A percentile compares a stretch with the other conserved stretches of the same genome.
phyloP scores from a whole-genome alignment of 2,329 filamentous ascomycete species.

The Penicillium vulpinum region DNA sequence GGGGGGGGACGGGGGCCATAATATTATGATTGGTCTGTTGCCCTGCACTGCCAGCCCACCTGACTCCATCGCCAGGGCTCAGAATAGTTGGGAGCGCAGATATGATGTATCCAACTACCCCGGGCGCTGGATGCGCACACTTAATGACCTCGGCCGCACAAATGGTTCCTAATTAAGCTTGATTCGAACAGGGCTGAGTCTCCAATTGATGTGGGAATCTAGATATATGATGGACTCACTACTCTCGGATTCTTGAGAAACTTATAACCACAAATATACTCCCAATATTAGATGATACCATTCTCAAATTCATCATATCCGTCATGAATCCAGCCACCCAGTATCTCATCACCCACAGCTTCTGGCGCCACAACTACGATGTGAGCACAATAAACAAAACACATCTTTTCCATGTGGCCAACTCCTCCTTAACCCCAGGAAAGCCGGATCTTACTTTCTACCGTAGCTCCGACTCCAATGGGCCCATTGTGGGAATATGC shows the following conservation, averaged over 20 bases:
- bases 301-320: neutral
- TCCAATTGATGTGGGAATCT: neutral
- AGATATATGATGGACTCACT: neutral
- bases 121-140: neutral
- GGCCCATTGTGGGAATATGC: slow-evolving; percentile 30
- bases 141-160: neutral
- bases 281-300: neutral
- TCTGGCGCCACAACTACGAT: slow-evolving; percentile 26
- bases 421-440: slow-evolving; percentile 29
- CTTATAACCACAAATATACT: neutral
- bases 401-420: slow-evolving; percentile 29
- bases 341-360: slow-evolving; percentile 28
- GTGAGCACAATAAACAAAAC: slow-evolving; percentile 21
- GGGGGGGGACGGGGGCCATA: too few relatives aligned
- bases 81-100: neutral
- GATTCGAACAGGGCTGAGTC: neutral
- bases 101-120: neutral
- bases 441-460: slow-evolving; percentile 40
- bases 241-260: neutral
- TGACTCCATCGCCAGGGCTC: neutral
- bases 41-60: slow-evolving; percentile 3
- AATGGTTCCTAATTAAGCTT: neutral
- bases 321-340: slow-evolving; percentile 6
- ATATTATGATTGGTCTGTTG: neutral
- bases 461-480: slow-evolving; percentile 25